Conservation (phyloP, 495 filamentous ascomycete genomes). For the Penicillium flavigenum region DNA sequence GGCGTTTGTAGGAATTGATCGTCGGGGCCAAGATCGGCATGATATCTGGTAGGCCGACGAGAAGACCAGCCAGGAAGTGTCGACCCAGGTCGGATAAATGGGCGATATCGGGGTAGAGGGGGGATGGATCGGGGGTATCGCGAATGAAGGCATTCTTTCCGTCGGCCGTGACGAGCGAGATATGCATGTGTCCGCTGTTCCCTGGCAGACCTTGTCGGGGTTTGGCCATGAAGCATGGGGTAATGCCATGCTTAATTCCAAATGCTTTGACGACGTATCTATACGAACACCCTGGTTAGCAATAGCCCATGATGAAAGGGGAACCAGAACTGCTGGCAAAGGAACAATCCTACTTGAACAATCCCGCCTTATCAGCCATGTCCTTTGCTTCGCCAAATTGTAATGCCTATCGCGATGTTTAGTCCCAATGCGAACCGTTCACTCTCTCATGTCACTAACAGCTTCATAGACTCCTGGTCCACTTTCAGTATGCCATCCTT, state of each 20-base stretch:
- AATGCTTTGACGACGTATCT: conserved; percentile 84
- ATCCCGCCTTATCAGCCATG: conserved; percentile 86
- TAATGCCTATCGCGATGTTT: conserved; percentile 54
- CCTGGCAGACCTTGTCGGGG: conserved; percentile 85
- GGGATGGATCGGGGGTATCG: conserved; percentile 62
- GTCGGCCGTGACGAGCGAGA: conserved; percentile 67
- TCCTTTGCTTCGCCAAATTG: conserved; percentile 78
- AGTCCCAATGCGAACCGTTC: not conserved
- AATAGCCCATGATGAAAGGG: not conserved
- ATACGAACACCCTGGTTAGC: conserved; percentile 5
- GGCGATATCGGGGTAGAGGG: conserved; percentile 70
- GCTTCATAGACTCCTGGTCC: conserved; percentile 96
- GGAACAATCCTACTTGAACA: conserved; percentile 73
- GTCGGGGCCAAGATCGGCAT: conserved; percentile 96
- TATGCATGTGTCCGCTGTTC: conserved; percentile 93
- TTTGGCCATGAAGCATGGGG: conserved; percentile 99
- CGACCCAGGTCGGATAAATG: conserved; percentile 83
- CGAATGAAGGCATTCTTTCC: conserved; percentile 79
- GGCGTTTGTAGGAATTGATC: conserved; percentile 93
- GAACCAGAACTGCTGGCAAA: not conserved
- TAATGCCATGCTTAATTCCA: conserved; percentile 82
- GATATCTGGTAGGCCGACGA: conserved; percentile 86
- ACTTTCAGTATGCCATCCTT: conserved; percentile 97
- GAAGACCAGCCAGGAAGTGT: conserved; percentile 89
- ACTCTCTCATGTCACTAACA: conserved; percentile 42